Conservation (phyloP, 1,284 basidiomycete genomes). For the Moniliella sp. region DNA sequence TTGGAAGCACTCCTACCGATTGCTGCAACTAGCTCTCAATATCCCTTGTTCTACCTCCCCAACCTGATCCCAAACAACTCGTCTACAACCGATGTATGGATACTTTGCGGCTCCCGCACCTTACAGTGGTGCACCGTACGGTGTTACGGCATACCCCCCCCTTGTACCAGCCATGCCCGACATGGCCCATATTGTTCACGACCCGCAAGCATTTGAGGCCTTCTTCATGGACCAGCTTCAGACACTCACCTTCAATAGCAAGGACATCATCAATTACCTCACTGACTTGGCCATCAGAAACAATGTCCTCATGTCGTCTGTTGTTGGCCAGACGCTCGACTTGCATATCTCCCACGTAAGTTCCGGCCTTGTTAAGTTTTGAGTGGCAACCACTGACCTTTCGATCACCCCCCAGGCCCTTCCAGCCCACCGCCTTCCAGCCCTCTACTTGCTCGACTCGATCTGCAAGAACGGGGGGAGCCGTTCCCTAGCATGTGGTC, state of each 20-base stretch:
- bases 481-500: slow-evolving; percentile 26
- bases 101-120: no score
- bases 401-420: no score
- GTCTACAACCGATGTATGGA: no score
- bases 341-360: slow-evolving; percentile 47
- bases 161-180: no score
- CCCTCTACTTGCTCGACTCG: slow-evolving; percentile 84
- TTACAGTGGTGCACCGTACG: no score
- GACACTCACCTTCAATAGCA: slow-evolving; percentile 77
- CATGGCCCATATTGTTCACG: slow-evolving; percentile 11
- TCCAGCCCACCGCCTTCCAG: slow-evolving; percentile 51
- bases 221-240: slow-evolving; percentile 46
- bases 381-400: slow-evolving; percentile 10
- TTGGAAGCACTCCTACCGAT: no score
- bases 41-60: no score
- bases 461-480: slow-evolving; percentile 40
- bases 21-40: no score
- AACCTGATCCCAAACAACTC: no score
- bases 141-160: no score
- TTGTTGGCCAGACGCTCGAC: slow-evolving; percentile 70
- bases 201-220: slow-evolving; percentile 49
- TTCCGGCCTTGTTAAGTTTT: neutral
- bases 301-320: slow-evolving; percentile 49
- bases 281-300: slow-evolving; percentile 81
- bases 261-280: slow-evolving; percentile 80